Percentiles rank a stretch among this genome's conserved stretches.
These are phyloP conservation scores for Neurospora sp. DNA, from an alignment of 495 filamentous ascomycete genomes.

Conservation along the genomic window DNA sequence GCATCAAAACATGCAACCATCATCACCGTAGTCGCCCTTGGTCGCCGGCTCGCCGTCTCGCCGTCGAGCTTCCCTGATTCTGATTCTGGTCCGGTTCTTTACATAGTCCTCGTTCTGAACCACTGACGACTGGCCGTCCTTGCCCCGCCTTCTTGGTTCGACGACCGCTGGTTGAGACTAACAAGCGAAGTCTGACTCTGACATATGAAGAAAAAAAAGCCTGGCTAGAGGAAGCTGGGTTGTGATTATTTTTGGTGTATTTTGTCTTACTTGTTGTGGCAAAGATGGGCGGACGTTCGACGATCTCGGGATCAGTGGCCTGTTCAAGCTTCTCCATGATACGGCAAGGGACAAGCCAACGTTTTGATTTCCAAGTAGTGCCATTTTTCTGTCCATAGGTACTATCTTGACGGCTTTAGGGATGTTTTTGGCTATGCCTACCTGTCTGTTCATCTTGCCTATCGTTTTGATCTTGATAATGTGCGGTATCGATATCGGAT, in stretches of 20 bases:
- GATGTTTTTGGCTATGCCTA: background rate
- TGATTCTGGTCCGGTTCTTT: background rate
- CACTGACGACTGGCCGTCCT: background rate
- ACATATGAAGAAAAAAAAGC: background rate
- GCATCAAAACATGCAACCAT: background rate
- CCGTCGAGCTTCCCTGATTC: background rate
- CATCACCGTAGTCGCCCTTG: background rate
- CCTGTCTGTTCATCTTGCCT: background rate
- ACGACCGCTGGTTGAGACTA: background rate
- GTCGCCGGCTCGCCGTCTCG: background rate
- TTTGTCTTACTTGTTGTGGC: background rate
- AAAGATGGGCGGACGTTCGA: background rate
- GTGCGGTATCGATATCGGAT: background rate
- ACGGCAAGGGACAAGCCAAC: background rate
- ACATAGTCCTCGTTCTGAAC: background rate
- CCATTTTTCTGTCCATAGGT: background rate
- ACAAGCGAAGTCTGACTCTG: background rate
- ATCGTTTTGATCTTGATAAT: background rate
- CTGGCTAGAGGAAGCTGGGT: background rate
- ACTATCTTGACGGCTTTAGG: background rate
- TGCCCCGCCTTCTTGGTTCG: background rate
- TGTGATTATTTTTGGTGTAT: background rate
- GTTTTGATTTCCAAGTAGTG: background rate
- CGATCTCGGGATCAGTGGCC: background rate
- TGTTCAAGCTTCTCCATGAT: background rate